Conservation (phyloP, 2,329 filamentous ascomycete genomes). For the Fusarium buharicum region DNA sequence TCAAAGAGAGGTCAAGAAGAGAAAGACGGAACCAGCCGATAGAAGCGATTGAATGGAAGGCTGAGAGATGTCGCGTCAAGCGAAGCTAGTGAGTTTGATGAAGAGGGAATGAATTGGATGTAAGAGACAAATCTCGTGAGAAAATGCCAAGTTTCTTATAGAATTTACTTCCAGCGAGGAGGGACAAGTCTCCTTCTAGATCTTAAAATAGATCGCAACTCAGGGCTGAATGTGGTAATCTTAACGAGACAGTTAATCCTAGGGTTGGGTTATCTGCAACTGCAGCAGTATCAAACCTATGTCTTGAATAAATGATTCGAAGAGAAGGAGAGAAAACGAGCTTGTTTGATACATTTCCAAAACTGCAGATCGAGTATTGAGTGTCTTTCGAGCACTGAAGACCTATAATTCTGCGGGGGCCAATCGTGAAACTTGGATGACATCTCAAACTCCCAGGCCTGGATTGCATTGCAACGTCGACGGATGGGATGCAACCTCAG, state of each 20-base stretch:
- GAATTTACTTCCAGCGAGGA: neutral
- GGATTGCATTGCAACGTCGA: neutral
- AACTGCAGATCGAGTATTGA: neutral
- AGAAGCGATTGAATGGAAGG: neutral
- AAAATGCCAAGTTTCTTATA: conserved; percentile 19
- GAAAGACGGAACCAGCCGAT: neutral
- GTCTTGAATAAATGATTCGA: neutral
- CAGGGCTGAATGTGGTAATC: conserved; percentile 2
- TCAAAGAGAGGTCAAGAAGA: neutral
- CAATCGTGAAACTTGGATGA: neutral
- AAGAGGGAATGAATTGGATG: conserved; percentile 5
- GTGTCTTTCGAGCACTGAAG: neutral
- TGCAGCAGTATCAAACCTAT: neutral
- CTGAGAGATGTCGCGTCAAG: conserved; percentile 19
- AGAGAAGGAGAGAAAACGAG: neutral
- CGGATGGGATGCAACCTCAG: neutral
- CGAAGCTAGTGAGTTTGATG: conserved; percentile 3
- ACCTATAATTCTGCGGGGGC: neutral
- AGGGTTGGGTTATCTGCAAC: neutral
- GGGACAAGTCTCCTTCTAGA: neutral
- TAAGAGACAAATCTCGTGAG: neutral
- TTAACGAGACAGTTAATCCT: conserved; percentile 20
- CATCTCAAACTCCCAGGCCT: neutral
- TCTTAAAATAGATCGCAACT: conserved; percentile 18
- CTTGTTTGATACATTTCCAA: conserved; percentile 6